Conservation (phyloP, 1,284 basidiomycete genomes). For the Xerocomus amazonicus region DNA sequence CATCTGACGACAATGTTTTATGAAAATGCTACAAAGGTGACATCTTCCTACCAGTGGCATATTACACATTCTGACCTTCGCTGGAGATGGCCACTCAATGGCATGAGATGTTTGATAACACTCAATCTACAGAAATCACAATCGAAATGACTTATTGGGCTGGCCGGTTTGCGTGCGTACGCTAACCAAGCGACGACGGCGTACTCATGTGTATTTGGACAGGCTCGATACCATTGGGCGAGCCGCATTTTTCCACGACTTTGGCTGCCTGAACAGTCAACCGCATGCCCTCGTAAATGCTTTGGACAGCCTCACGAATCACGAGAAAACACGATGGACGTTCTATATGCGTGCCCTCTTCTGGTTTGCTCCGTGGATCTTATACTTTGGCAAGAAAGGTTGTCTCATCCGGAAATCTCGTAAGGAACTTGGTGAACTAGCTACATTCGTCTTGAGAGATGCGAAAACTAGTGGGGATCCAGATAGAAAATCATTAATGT, state of each 20-base stretch:
- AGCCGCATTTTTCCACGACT: constrained; percentile 57
- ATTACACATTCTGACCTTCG: neutral
- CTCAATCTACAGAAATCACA: constrained; percentile 33
- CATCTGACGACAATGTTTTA: constrained; percentile 47
- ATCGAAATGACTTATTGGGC: constrained; percentile 58
- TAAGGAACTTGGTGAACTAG: constrained; percentile 47
- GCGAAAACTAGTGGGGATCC: constrained; percentile 42
- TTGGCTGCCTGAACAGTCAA: constrained; percentile 46
- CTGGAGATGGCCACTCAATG: constrained; percentile 43
- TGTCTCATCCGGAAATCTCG: constrained; percentile 51
- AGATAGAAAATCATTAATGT: constrained; percentile 45
- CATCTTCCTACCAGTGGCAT: constrained; percentile 10
- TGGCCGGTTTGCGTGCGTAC: constrained; percentile 52
- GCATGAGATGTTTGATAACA: constrained; percentile 41
- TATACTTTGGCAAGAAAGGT: constrained; percentile 54
- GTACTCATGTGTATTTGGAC: constrained; percentile 7
- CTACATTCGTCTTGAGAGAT: constrained; percentile 49
- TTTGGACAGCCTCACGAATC: constrained; percentile 55
- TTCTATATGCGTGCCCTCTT: constrained; percentile 63
- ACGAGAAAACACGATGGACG: constrained; percentile 50
- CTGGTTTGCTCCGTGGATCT: constrained; percentile 52
- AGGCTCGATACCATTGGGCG: constrained; percentile 55
- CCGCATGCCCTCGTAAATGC: constrained; percentile 45
- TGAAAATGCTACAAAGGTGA: constrained; percentile 42
- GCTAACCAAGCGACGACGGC: neutral